Conservation (phyloP, 106 monocot species). For the Gastrodia elata region DNA sequence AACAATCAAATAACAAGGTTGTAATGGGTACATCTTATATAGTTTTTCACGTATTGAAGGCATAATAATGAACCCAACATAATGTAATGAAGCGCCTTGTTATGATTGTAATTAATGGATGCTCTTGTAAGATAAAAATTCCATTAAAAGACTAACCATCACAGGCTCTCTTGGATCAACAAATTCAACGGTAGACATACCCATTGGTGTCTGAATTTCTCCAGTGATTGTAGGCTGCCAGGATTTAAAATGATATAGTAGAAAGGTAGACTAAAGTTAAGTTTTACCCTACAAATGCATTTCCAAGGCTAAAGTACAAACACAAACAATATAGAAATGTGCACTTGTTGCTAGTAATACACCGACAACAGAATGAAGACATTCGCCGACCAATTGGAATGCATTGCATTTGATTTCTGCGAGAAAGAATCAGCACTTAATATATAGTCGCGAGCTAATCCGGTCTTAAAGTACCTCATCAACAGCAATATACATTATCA, state of each 20-base stretch:
- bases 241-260: not conserved
- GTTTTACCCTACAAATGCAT: not conserved
- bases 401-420: not conserved
- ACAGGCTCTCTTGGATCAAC: slow-evolving; percentile 88
- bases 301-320: not conserved
- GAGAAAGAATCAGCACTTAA: not conserved
- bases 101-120: not conserved
- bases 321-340: not conserved
- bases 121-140: not conserved
- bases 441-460: not conserved
- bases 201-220: slow-evolving; percentile 80
- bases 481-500: not conserved
- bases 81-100: not conserved
- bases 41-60: not conserved
- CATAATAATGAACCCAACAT: not conserved
- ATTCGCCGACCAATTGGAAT: not conserved
- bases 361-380: not conserved
- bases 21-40: not conserved
- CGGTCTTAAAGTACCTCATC: not conserved
- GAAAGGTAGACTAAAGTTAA: not conserved
- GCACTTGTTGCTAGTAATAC: not conserved
- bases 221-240: slow-evolving; percentile 71
- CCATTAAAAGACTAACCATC: slow-evolving; percentile 32
- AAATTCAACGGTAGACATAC: slow-evolving; percentile 79
- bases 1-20: not conserved